These are phyloP conservation scores for Pichia cactophila DNA, from an alignment of 1,139 yeast species.

Conservation along the genomic window DNA sequence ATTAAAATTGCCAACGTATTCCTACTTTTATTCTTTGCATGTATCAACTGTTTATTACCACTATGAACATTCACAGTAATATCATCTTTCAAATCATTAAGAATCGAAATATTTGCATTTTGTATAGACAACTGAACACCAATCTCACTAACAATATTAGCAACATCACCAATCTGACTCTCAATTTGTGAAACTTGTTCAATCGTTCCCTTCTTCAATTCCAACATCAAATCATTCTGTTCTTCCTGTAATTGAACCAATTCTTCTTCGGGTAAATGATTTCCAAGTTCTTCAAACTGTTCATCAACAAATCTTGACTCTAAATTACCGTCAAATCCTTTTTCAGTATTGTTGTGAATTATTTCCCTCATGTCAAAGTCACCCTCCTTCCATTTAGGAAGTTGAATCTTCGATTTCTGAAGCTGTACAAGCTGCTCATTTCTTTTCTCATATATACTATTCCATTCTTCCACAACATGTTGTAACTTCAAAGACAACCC, in stretches of 20 bases:
- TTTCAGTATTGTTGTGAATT: neutral
- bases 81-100: constrained; percentile 65
- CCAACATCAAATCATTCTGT: constrained; percentile 60
- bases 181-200: constrained; percentile 66
- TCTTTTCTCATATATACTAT: constrained; percentile 22
- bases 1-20: constrained; percentile 45
- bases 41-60: constrained; percentile 68
- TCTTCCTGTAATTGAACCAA: constrained; percentile 64
- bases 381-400: neutral
- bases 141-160: constrained; percentile 70
- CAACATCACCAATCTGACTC: constrained; percentile 69
- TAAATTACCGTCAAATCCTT: neutral
- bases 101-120: constrained; percentile 58
- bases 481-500: constrained; percentile 22
- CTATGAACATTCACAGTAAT: constrained; percentile 59
- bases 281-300: constrained; percentile 15
- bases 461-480: constrained; percentile 18
- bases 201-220: constrained; percentile 57
- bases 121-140: constrained; percentile 71
- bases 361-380: neutral
- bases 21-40: constrained; percentile 67
- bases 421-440: constrained; percentile 23
- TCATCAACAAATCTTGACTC: constrained; percentile 7
- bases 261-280: constrained; percentile 36
- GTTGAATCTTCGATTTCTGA: constrained; percentile 17